These are phyloP conservation scores for Fusarium agapanthi DNA, from an alignment of 2,329 filamentous ascomycete genomes.

Conservation along the genomic window DNA sequence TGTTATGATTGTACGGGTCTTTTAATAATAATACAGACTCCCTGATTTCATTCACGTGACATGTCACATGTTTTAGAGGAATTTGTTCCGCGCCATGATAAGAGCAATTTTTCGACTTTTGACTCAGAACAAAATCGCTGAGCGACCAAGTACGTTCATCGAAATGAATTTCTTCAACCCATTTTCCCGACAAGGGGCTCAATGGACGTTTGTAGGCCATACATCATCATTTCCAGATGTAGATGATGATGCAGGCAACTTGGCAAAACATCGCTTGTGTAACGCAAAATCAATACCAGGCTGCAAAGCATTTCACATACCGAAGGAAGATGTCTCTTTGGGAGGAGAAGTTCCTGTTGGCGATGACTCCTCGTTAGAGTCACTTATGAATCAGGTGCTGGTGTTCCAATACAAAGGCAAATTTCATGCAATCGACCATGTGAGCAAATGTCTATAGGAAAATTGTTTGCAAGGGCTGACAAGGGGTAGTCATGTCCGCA, in stretches of 20 bases:
- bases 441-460: constrained; percentile 50
- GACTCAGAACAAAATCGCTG: not conserved
- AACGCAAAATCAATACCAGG: constrained; percentile 53
- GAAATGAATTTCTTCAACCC: constrained; percentile 40
- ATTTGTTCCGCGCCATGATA: not conserved
- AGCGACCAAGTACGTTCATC: not conserved
- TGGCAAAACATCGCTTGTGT: constrained; percentile 52
- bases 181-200: constrained; percentile 13
- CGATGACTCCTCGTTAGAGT: constrained; percentile 46
- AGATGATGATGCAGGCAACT: constrained; percentile 48
- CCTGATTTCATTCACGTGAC: constrained; percentile 19
- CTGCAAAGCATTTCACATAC: constrained; percentile 68
- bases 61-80: not conserved
- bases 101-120: not conserved
- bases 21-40: too few relatives aligned
- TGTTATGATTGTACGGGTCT: too few relatives aligned
- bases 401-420: constrained; percentile 71
- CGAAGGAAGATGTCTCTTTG: constrained; percentile 49
- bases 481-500: constrained; percentile 69
- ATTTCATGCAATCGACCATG: constrained; percentile 75
- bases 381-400: constrained; percentile 68
- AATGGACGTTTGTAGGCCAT: constrained; percentile 65
- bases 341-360: constrained; percentile 50
- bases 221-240: constrained; percentile 65
- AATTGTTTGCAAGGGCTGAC: not conserved